These are phyloP conservation scores for Solanum aculeatissimum DNA, from an alignment of 305 asterid genomes.

Conservation along the genomic window DNA sequence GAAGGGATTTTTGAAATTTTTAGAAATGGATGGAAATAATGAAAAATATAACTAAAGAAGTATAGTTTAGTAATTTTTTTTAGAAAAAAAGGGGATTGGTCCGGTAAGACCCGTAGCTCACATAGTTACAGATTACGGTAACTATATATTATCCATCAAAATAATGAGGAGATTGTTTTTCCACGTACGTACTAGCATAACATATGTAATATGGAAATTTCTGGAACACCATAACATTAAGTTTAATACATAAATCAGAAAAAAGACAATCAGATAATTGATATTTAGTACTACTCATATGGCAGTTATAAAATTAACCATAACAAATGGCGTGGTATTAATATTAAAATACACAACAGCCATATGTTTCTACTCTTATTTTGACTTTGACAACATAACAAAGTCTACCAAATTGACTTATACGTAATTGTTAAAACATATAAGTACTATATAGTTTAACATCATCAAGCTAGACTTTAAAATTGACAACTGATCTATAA, in stretches of 20 bases:
- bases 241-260: neutral
- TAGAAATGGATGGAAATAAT: too few species aligned
- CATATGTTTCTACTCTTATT: neutral
- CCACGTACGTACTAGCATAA: too few species aligned
- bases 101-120: too few species aligned
- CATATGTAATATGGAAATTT: too few species aligned
- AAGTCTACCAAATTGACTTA: neutral
- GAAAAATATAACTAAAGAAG: too few species aligned
- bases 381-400: neutral
- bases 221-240: too few species aligned
- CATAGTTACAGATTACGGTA: too few species aligned
- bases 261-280: neutral
- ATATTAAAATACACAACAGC: neutral
- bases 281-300: neutral
- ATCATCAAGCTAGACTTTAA: neutral
- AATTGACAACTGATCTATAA: conserved; percentile 22
- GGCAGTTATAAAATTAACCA: neutral
- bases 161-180: too few species aligned
- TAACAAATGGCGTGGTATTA: neutral
- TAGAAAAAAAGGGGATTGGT: too few species aligned
- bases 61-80: too few species aligned
- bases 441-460: neutral
- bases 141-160: too few species aligned
- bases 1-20: too few species aligned
- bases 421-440: neutral